Percentiles rank a stretch among this genome's conserved stretches.
These are phyloP conservation scores for Eucalyptus curtisii DNA, from an alignment of 345 rosid genomes.

Conservation along the genomic window DNA sequence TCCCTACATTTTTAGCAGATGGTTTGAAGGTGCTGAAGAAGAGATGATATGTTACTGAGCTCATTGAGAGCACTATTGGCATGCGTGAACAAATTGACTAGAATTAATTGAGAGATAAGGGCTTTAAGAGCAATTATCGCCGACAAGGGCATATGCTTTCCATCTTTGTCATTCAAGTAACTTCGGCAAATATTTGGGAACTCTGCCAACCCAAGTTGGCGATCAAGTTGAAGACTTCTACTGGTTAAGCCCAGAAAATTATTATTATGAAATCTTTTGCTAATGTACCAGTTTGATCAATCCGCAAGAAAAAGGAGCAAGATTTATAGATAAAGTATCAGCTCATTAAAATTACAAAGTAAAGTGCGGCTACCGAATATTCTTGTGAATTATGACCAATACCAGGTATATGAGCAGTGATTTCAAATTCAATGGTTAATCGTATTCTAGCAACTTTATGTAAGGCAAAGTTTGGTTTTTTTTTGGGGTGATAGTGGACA, in stretches of 20 bases:
- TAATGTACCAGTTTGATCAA: not conserved
- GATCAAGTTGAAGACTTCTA: not conserved
- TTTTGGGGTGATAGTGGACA: no score
- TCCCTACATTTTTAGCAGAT: no score
- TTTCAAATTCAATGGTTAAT: no score
- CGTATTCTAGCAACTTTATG: no score
- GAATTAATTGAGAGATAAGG: no score
- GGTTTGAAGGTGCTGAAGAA: not conserved
- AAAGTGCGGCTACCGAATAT: rapidly evolving
- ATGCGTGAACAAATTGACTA: not conserved
- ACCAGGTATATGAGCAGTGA: no score
- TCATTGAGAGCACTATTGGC: not conserved
- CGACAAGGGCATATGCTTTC: no score
- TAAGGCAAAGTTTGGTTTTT: no score
- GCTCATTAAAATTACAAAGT: rapidly evolving
- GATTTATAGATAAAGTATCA: not conserved
- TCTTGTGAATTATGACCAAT: no score
- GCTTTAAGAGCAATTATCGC: no score
- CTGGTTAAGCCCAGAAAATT: not conserved
- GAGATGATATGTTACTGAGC: not conserved
- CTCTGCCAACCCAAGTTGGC: not conserved
- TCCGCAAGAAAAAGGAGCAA: rapidly evolving
- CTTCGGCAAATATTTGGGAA: no score
- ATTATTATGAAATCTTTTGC: not conserved
- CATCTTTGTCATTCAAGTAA: no score